Percentiles rank a stretch among this genome's conserved stretches.
Evolutionary conservation across 495 filamentous ascomycete species (phyloP).

Genomic region (Podospora didyma): DNA sequence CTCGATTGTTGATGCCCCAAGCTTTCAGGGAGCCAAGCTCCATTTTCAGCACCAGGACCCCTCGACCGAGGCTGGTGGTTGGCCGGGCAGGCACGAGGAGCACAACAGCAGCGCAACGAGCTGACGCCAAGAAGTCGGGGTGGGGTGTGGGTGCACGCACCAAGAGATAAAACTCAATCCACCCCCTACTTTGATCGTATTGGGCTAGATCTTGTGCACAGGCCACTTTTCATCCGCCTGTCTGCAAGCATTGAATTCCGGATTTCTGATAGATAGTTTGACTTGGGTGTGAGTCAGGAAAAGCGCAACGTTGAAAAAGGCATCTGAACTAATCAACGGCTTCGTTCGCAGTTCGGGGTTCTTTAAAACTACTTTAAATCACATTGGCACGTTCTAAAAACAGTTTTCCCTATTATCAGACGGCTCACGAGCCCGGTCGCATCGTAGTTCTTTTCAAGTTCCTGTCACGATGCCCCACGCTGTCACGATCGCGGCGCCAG

Average conservation of each 20-base stretch:
- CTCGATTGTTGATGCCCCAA: conserved; percentile 26
- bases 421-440: no score
- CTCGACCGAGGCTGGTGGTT: conserved; percentile 33
- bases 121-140: conserved; percentile 17
- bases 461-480: conserved; percentile 60
- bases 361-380: no score
- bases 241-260: no score
- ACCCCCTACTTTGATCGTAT: no score
- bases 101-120: not conserved
- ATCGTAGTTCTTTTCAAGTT: not conserved
- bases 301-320: not conserved
- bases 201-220: not conserved
- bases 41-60: conserved; percentile 15
- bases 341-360: no score
- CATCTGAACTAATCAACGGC: no score
- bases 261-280: conserved; percentile 3
- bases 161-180: no score
- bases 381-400: no score
- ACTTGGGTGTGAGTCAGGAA: conserved; percentile 18
- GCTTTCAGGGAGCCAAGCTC: conserved; percentile 20
- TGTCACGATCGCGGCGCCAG: conserved; percentile 63
- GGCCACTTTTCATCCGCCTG: conserved; percentile 11
- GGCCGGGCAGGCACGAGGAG: conserved; percentile 23
- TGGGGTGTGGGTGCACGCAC: no score
- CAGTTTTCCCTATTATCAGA: no score